Evolutionary conservation across 768 basidiomycete species (phyloP).

Genomic region (Russula vinacea): DNA sequence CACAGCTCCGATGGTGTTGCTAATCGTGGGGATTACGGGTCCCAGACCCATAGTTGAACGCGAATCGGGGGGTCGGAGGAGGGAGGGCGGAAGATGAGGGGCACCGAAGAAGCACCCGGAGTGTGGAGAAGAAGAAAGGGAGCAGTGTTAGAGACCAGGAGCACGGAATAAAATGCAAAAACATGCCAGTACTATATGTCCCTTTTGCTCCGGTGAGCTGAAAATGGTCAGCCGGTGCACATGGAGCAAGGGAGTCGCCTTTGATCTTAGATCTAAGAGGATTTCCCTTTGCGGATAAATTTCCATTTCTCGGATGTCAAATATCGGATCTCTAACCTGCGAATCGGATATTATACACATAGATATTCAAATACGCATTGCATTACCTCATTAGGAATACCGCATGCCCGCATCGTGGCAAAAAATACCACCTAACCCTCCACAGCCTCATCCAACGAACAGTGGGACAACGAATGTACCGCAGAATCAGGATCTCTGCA

Average conservation of each 20-base stretch:
- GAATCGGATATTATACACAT: not conserved
- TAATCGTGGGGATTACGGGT: not conserved
- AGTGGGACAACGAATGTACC: not conserved
- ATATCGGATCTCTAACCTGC: not conserved
- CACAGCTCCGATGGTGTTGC: constrained; percentile 28
- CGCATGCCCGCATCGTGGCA: constrained; percentile 3
- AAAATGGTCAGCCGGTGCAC: constrained; percentile 13
- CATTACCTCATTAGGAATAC: constrained; percentile 8
- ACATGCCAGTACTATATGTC: not conserved
- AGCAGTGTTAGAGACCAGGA: not conserved
- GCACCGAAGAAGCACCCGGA: not conserved
- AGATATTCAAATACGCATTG: constrained; percentile 3
- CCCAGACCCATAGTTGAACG: constrained; percentile 8
- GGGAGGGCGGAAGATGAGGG: not conserved
- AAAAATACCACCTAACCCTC: not conserved
- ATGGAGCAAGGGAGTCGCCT: constrained; percentile 5
- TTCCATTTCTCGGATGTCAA: not conserved
- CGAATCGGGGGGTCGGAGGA: not conserved
- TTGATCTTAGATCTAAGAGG: constrained; percentile 11
- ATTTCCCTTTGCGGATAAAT: not conserved
- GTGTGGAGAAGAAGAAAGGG: not conserved
- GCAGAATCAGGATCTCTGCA: not conserved
- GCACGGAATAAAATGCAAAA: not conserved
- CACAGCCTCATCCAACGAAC: not conserved
- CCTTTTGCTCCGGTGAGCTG: constrained; percentile 9